Evolutionary conservation across 306 rosid genomes (phyloP).

Genomic region (Lathyrus tuberosus): DNA sequence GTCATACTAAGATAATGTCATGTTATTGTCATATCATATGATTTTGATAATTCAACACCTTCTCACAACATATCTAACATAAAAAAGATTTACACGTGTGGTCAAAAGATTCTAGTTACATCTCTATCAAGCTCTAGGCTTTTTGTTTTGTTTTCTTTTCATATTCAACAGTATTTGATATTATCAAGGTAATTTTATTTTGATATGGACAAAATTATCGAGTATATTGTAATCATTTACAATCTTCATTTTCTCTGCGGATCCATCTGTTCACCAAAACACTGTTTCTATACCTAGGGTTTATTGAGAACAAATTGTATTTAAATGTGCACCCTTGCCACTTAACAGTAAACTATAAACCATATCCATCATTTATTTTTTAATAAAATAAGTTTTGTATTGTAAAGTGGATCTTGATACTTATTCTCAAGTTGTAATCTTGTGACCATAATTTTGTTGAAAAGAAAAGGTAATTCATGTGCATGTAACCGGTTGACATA

Average conservation of each 20-base stretch:
- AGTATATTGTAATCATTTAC: slow-evolving; percentile 37
- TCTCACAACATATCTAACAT: slow-evolving; percentile 25
- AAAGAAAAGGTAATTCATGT: too few species aligned
- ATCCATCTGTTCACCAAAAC: slow-evolving; percentile 71
- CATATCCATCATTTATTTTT: too few species aligned
- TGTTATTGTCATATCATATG: slow-evolving; percentile 38
- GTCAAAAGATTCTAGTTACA: slow-evolving; percentile 55
- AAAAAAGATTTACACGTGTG: slow-evolving; percentile 49
- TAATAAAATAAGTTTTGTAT: too few species aligned
- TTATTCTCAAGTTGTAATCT: too few species aligned
- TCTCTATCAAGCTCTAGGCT: slow-evolving; percentile 50
- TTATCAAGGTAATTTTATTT: slow-evolving; percentile 40
- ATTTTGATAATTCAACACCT: slow-evolving; percentile 43
- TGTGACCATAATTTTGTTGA: too few species aligned
- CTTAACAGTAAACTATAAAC: too few species aligned
- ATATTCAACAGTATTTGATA: slow-evolving; percentile 36
- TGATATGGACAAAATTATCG: slow-evolving; percentile 41
- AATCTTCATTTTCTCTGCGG: slow-evolving; percentile 67
- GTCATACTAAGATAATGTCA: slow-evolving; percentile 29
- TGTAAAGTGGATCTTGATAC: too few species aligned
- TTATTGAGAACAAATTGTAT: too few species aligned
- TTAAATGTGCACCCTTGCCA: too few species aligned
- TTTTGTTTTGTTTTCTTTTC: slow-evolving; percentile 39
- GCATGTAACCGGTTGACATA: too few species aligned
- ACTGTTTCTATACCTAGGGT: slow-evolving; percentile 40